These are phyloP conservation scores for Xylaria arbuscula DNA, from an alignment of 2,329 filamentous ascomycete genomes.

Conservation along the genomic window DNA sequence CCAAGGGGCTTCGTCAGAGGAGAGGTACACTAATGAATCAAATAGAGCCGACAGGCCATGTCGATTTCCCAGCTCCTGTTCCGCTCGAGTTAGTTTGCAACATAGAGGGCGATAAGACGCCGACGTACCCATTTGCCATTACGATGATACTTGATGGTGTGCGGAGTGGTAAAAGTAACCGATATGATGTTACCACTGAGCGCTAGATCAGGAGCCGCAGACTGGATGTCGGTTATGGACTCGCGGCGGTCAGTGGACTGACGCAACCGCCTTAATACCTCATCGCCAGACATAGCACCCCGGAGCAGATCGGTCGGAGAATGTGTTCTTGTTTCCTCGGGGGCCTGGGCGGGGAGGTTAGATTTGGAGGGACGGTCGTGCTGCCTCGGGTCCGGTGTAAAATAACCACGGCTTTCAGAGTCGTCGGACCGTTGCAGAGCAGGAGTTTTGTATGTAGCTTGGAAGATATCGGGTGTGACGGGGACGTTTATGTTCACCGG, in stretches of 20 bases:
- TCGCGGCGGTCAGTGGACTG: conserved; percentile 59
- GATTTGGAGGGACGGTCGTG: conserved; percentile 44
- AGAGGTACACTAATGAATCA: conserved; percentile 88
- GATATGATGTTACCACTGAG: conserved; percentile 75
- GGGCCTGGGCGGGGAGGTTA: conserved; percentile 31
- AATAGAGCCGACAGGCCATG: conserved; percentile 92
- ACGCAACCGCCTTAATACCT: conserved; percentile 59
- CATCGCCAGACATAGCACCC: conserved; percentile 53
- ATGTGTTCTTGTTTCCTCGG: conserved; percentile 39
- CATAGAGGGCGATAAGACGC: neutral
- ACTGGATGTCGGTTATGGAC: conserved; percentile 66
- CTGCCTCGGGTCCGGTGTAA: conserved; percentile 45
- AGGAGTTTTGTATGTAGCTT: conserved; percentile 48
- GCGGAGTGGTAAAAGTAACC: conserved; percentile 71
- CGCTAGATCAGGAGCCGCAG: conserved; percentile 66
- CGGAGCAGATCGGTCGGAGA: conserved; percentile 39
- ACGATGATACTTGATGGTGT: conserved; percentile 68
- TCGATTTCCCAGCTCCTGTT: conserved; percentile 77
- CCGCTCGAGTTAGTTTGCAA: conserved; percentile 23
- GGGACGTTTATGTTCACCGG: conserved; percentile 51
- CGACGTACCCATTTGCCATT: conserved; percentile 70
- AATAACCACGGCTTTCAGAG: conserved; percentile 48
- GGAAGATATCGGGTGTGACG: conserved; percentile 55
- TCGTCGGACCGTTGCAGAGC: conserved; percentile 38
- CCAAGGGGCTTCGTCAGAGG: conserved; percentile 86